These are phyloP conservation scores for Rhamnella rubrinervis DNA, from an alignment of 331 rosid species.

Conservation along the genomic window DNA sequence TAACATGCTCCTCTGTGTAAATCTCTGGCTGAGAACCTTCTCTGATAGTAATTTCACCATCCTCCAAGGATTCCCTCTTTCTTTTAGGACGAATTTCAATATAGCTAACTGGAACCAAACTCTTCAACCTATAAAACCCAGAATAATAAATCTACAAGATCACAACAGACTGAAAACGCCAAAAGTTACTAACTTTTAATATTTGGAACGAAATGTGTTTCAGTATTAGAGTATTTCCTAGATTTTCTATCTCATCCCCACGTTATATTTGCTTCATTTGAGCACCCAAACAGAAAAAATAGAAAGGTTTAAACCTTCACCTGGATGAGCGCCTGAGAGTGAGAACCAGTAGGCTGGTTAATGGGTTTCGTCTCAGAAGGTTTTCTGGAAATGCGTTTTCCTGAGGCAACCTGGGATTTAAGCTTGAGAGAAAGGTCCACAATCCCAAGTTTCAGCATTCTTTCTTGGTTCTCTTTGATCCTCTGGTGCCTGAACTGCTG, in stretches of 20 bases:
- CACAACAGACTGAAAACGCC: conserved; percentile 4
- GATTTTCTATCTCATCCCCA: neutral
- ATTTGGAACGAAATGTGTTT: neutral
- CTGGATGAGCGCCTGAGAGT: conserved; percentile 69
- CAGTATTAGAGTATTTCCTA: neutral
- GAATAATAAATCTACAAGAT: neutral
- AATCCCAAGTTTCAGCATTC: conserved; percentile 61
- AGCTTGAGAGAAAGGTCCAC: conserved; percentile 53
- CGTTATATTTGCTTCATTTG: neutral
- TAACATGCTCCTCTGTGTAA: conserved; percentile 66
- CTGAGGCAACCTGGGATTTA: conserved; percentile 23
- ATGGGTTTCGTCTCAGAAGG: conserved; percentile 10
- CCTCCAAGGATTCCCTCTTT: conserved; percentile 11
- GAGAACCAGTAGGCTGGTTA: neutral
- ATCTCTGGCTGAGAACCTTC: conserved; percentile 62
- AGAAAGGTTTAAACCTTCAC: conserved; percentile 12
- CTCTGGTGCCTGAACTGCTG: conserved; percentile 55
- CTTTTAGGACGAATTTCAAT: conserved; percentile 10
- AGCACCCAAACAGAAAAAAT: neutral
- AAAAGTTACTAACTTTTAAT: neutral
- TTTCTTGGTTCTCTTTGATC: conserved; percentile 68
- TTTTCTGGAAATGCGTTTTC: conserved; percentile 15
- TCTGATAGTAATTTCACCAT: conserved; percentile 35
- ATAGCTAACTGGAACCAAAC: conserved; percentile 48
- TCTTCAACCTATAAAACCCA: conserved; percentile 54